A percentile compares a stretch with the other conserved stretches of the same genome.
Conservation (phyloP, 2,329 filamentous ascomycete species). For the Xylariales sp. region DNA sequence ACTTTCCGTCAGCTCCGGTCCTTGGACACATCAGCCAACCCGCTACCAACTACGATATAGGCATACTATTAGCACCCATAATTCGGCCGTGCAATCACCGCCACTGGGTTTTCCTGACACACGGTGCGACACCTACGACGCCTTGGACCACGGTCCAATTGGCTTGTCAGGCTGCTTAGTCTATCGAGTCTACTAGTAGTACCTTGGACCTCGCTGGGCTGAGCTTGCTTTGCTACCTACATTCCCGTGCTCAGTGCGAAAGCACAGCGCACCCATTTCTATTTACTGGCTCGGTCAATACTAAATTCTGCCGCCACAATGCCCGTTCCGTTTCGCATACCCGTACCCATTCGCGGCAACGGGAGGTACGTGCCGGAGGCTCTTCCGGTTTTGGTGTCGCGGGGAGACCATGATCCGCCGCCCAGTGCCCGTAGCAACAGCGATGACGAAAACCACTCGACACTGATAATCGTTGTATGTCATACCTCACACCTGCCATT, state of each 20-base stretch:
- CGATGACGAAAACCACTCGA: slow-evolving; percentile 5
- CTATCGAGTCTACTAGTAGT: slow-evolving; percentile 3
- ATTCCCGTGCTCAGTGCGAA: slow-evolving; percentile 13
- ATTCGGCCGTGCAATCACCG: slow-evolving; percentile 3
- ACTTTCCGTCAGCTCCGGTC: slow-evolving; percentile 22
- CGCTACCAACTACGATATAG: background rate
- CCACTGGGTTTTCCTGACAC: background rate
- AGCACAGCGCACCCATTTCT: slow-evolving; percentile 9
- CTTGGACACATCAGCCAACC: slow-evolving; percentile 3
- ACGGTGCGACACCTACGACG: slow-evolving; percentile 14
- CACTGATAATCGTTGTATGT: slow-evolving; percentile 36
- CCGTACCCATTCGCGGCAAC: slow-evolving; percentile 37
- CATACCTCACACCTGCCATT: background rate
- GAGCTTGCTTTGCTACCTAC: slow-evolving; percentile 24
- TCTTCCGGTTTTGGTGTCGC: slow-evolving; percentile 19
- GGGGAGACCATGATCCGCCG: slow-evolving; percentile 7
- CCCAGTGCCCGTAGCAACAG: background rate
- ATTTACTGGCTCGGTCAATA: slow-evolving; percentile 42
- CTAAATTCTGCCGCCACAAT: slow-evolving; percentile 33
- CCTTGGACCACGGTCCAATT: slow-evolving; percentile 31
- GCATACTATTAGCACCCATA: background rate
- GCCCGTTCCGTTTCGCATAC: slow-evolving; percentile 45
- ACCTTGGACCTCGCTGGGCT: slow-evolving; percentile 10
- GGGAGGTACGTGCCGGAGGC: slow-evolving; percentile 18
- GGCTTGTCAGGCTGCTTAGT: slow-evolving; percentile 12